These are phyloP conservation scores for Naumovozyma castellii DNA, from an alignment of 805 yeast genomes.

Conservation along the genomic window DNA sequence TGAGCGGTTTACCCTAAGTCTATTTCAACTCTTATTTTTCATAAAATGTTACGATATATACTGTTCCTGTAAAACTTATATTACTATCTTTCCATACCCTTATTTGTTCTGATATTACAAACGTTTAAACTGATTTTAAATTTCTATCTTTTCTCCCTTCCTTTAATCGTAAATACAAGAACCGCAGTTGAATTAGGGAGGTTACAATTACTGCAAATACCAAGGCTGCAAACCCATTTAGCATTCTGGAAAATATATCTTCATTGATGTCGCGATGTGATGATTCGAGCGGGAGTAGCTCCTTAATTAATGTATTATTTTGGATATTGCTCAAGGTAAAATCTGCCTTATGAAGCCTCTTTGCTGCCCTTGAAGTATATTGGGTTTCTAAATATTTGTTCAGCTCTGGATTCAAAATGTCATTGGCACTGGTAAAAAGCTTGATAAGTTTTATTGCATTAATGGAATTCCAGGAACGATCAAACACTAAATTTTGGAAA, in stretches of 20 bases:
- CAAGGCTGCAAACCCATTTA: neutral
- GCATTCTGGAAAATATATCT: conserved; percentile 2
- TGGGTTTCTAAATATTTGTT: neutral
- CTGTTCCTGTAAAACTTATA: too few species aligned
- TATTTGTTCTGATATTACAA: too few species aligned
- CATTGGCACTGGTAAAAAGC: conserved; percentile 10
- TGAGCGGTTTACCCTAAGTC: too few species aligned
- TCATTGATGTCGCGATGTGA: conserved; percentile 5
- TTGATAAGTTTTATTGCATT: conserved; percentile 18
- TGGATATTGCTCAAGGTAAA: too few species aligned
- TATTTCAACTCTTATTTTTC: too few species aligned
- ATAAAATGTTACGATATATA: too few species aligned
- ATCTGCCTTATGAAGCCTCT: neutral
- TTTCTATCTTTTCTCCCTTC: neutral
- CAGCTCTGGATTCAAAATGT: neutral
- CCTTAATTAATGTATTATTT: neutral
- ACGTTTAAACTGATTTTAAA: too few species aligned
- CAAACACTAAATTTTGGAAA: conserved; percentile 24
- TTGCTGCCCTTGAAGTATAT: neutral
- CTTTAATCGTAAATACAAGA: conserved; percentile 1
- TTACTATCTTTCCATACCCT: too few species aligned
- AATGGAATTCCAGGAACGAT: conserved; percentile 30
- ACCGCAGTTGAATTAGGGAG: conserved; percentile 1
- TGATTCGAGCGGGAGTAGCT: neutral
- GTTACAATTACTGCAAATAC: conserved; percentile 1